phyloP scores from a whole-genome alignment of 768 basidiomycete genomes.

The Megacollybia marginata region DNA sequence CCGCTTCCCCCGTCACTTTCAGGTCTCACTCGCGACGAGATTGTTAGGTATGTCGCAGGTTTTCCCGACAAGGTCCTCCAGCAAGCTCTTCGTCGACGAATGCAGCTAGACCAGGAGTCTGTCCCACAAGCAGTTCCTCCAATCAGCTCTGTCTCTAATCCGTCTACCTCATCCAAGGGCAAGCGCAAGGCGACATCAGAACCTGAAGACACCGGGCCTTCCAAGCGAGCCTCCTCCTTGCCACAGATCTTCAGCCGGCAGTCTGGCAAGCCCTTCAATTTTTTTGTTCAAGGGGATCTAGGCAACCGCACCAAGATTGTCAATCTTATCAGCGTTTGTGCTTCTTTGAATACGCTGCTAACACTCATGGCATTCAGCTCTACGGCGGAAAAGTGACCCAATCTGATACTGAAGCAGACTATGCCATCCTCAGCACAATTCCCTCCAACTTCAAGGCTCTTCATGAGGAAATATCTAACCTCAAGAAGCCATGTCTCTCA shows the following conservation, averaged over 20 bases:
- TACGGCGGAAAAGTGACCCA: conserved; percentile 55
- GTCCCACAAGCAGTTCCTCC: no score
- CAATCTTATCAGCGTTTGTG: conserved; percentile 51
- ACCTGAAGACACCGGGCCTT: background rate
- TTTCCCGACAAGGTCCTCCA: no score
- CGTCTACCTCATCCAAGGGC: background rate
- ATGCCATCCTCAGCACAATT: conserved; percentile 46
- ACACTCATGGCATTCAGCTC: conserved; percentile 33
- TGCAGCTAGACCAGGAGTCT: no score
- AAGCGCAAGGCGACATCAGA: background rate
- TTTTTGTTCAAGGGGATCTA: conserved; percentile 67
- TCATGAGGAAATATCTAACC: conserved; percentile 19
- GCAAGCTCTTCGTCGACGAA: no score
- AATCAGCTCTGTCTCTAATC: background rate
- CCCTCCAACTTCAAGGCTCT: conserved; percentile 46
- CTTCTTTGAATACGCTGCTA: background rate
- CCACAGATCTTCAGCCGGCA: conserved; percentile 32
- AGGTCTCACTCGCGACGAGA: no score
- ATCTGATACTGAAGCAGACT: conserved; percentile 50
- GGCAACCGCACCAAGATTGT: conserved; percentile 44
- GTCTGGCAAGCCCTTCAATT: conserved; percentile 37
- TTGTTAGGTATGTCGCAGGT: no score
- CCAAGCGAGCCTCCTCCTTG: background rate
- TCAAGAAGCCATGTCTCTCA: conserved; percentile 37
- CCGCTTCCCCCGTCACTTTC: no score